phyloP scores from a whole-genome alignment of 1,284 basidiomycete genomes.

The Tylopilus sp. region DNA sequence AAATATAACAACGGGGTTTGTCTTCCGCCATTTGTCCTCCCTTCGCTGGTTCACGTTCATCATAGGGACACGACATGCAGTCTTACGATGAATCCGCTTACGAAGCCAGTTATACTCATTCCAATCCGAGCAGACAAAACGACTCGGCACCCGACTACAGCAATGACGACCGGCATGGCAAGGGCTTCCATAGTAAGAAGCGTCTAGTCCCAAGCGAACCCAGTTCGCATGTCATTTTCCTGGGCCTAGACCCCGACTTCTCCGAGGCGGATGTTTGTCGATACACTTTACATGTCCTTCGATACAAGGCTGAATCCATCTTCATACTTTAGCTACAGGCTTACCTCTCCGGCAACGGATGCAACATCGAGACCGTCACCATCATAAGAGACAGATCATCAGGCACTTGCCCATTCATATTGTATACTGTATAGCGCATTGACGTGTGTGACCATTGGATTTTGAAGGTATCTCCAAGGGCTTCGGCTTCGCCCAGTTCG shows the following conservation, averaged over 20 bases:
- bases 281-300: constrained; percentile 36
- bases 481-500: constrained; percentile 91
- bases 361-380: constrained; percentile 76
- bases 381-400: constrained; percentile 90
- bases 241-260: constrained; percentile 84
- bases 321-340: constrained; percentile 60
- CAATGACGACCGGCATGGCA: constrained; percentile 45
- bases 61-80: constrained; percentile 37
- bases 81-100: constrained; percentile 31
- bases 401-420: constrained; percentile 85
- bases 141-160: constrained; percentile 37
- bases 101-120: constrained; percentile 29
- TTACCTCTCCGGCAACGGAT: constrained; percentile 68
- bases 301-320: constrained; percentile 37
- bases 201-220: constrained; percentile 73
- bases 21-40: constrained; percentile 11
- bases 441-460: constrained; percentile 58
- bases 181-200: constrained; percentile 54
- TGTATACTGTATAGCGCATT: constrained; percentile 60
- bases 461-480: constrained; percentile 83
- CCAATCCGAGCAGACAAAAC: constrained; percentile 23
- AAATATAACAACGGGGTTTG: constrained; percentile 71
- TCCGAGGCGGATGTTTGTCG: constrained; percentile 81
- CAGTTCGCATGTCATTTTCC: constrained; percentile 85
- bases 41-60: constrained; percentile 38